phyloP scores from a whole-genome alignment of 2,329 filamentous ascomycete genomes.

The Polychaeton citri region DNA sequence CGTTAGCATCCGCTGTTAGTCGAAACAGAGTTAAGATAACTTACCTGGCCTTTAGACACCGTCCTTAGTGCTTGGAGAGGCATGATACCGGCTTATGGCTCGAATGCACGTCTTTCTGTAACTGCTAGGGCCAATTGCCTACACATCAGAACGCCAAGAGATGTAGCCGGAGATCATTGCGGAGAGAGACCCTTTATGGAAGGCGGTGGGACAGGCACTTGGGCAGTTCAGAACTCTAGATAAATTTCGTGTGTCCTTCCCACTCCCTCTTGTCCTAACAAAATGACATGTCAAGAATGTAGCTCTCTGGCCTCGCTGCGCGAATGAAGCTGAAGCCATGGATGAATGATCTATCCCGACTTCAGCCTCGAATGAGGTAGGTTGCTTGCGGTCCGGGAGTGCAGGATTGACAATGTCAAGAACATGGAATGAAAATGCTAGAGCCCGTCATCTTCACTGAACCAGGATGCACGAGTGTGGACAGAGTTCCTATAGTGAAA shows the following conservation, averaged over 20 bases:
- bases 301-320: no score
- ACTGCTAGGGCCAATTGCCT: no score
- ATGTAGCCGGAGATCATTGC: neutral
- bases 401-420: no score
- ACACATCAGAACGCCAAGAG: neutral
- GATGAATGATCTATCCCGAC: no score
- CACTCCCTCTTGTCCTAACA: neutral
- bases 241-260: neutral
- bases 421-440: constrained; percentile 1
- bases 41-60: constrained; percentile 43
- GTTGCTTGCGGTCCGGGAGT: no score
- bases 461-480: neutral
- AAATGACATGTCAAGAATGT: neutral
- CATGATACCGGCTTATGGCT: constrained; percentile 19
- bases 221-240: neutral
- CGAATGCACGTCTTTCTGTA: no score
- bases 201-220: neutral
- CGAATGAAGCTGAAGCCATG: no score
- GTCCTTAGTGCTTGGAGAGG: constrained; percentile 38
- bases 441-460: neutral
- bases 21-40: constrained; percentile 9
- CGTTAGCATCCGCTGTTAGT: neutral
- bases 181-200: neutral
- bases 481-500: neutral
- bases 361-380: no score